Evolutionary conservation across 2,329 filamentous ascomycete species (phyloP), one percentile per base, ranked within the genome.

Genomic region (Diplocarpon mali): DNA sequence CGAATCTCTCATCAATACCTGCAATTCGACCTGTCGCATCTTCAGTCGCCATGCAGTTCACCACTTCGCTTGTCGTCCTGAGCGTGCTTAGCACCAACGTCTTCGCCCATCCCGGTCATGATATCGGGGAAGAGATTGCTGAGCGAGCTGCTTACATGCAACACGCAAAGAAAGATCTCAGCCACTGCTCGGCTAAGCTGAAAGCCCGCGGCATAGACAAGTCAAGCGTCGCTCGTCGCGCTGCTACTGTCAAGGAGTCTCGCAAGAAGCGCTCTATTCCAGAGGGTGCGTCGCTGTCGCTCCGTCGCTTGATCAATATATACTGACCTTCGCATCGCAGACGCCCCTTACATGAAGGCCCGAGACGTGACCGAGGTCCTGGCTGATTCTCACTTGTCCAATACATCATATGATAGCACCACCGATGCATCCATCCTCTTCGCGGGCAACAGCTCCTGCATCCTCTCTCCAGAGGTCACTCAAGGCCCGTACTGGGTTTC

Each of bases 401-500:
- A 28, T 3, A 29, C 13, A 8, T 54, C 54, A 14, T 69, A 64
- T 51, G 62, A 58, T 16, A 35, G 51, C 4, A 49, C 56, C 42
- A 68, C 65, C 12, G 55, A 61, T 14, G 54, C 59, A 9, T 49
- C 55, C 35, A 63, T 51, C 46, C 57, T 72, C 24, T 71, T 71
- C 45, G 58, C 63, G 1, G 61, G 60, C 44, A 66, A 68, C 54
- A 63, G 60, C 35, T 67, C 67, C 14, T 75, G 72, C 49, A 60
- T 73, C 20, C 61, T 76, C 24, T 69, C 64, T n/a, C 70, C 71
- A 0, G 72, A 75, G 55, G 67, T 69, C 15, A 74, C 67, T 2
- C 64, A 73, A 55, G 72, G 72, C 0, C 73, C 73, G 15, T 76
- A 75, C 62, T 76, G 58, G 38, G 62, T 67, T 28, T 54, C 56